Evolutionary conservation across 495 filamentous ascomycete genomes (phyloP).

Genomic region (Lophium mytilinum): DNA sequence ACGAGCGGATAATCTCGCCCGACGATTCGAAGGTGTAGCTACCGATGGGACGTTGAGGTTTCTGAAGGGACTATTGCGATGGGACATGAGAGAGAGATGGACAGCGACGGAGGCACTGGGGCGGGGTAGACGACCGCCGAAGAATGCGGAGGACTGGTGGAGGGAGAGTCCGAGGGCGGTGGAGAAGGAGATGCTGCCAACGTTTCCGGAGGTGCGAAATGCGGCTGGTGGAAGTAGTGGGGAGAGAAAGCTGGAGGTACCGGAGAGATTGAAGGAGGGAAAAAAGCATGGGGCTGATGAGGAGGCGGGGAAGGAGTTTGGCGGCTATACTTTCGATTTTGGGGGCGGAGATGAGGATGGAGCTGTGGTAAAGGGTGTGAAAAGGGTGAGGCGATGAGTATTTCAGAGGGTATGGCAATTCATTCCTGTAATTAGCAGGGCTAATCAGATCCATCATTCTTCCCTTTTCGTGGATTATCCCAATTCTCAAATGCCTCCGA

Average conservation of each 20-base stretch:
- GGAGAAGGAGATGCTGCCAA: conserved; percentile 36
- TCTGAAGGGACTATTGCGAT: conserved; percentile 24
- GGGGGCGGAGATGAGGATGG: conserved; percentile 23
- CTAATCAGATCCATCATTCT: too few relatives aligned
- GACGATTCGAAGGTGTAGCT: conserved; percentile 22
- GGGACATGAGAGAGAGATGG: conserved; percentile 28
- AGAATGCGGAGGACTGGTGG: conserved; percentile 28
- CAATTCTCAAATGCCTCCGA: too few relatives aligned
- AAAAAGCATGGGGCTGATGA: conserved; percentile 13
- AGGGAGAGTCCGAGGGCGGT: conserved; percentile 36
- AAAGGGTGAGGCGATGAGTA: background rate
- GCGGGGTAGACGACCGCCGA: conserved; percentile 16
- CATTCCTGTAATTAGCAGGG: too few relatives aligned
- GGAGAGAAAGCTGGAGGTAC: background rate
- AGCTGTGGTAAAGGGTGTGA: conserved; percentile 9
- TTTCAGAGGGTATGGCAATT: too few relatives aligned
- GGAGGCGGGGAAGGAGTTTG: conserved; percentile 13
- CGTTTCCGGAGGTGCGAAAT: conserved; percentile 40
- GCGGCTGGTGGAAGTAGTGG: conserved; percentile 6
- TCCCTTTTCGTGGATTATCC: too few relatives aligned
- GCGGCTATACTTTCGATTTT: conserved; percentile 38
- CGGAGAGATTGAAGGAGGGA: conserved; percentile 5
- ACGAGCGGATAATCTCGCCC: conserved; percentile 27
- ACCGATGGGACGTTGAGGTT: conserved; percentile 26
- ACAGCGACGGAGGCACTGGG: conserved; percentile 30